phyloP scores from a whole-genome alignment of 805 yeast genomes.

The Metschnikowia reukaufii region DNA sequence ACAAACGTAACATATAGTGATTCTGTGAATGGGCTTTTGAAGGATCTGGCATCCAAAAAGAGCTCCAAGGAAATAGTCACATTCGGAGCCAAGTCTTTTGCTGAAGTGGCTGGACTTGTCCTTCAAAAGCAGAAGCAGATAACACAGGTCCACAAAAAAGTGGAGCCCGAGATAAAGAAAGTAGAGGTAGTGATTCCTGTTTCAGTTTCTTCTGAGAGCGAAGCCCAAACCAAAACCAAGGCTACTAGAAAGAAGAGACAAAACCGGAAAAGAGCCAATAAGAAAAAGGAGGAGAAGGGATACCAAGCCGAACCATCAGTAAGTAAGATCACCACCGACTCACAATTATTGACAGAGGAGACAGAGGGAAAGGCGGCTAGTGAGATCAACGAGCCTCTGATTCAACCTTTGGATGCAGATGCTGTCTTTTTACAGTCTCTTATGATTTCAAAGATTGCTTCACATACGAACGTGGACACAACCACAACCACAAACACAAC shows the following conservation, averaged over 20 bases:
- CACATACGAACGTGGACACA: neutral
- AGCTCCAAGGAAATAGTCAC: neutral
- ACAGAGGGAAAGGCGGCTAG: neutral
- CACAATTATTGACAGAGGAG: neutral
- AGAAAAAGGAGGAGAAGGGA: no score
- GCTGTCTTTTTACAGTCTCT: neutral
- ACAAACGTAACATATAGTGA: neutral
- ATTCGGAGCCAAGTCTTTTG: neutral
- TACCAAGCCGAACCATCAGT: no score
- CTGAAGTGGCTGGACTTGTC: neutral
- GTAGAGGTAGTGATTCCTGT: neutral
- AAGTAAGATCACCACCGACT: no score
- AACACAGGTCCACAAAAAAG: neutral
- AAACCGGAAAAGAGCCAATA: neutral
- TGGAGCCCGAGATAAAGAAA: neutral
- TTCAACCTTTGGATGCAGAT: neutral
- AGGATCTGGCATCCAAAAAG: neutral
- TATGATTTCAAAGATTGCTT: neutral
- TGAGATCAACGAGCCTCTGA: neutral
- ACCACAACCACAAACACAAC: neutral
- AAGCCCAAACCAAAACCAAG: neutral
- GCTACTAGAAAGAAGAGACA: neutral
- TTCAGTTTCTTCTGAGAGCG: neutral
- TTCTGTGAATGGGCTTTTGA: neutral
- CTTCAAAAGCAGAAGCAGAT: neutral